A percentile compares a stretch with the other conserved stretches of the same genome.
These are phyloP conservation scores for Globisporangium viniferum DNA, from an alignment of 352 stramenopile genomes.

Conservation along the genomic window DNA sequence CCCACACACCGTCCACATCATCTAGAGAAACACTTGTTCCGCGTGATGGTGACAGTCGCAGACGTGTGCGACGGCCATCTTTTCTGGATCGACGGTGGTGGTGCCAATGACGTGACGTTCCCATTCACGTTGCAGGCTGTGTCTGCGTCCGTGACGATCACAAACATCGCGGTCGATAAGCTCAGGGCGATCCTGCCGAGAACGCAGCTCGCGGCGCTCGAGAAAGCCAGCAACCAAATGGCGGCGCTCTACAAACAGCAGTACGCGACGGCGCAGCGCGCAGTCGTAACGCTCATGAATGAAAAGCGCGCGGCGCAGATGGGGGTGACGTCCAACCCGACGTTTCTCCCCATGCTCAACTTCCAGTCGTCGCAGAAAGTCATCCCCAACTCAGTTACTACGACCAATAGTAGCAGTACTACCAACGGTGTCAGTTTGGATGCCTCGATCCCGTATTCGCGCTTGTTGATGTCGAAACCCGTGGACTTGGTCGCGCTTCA, in stretches of 20 bases:
- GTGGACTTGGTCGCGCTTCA: slow-evolving; percentile 24
- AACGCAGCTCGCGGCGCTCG: slow-evolving; percentile 25
- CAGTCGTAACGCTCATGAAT: slow-evolving; percentile 44
- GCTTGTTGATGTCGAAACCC: slow-evolving; percentile 25
- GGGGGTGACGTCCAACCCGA: slow-evolving; percentile 10
- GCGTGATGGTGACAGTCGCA: slow-evolving; percentile 45
- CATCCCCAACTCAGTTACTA: neutral
- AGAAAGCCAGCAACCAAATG: slow-evolving; percentile 23
- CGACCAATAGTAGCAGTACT: neutral
- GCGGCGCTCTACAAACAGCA: slow-evolving; percentile 31
- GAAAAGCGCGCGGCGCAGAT: slow-evolving; percentile 35
- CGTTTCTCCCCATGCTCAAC: slow-evolving; percentile 28
- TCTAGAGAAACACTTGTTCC: slow-evolving; percentile 16
- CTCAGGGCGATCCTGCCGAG: slow-evolving; percentile 44
- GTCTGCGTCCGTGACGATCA: slow-evolving; percentile 41
- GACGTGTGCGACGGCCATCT: slow-evolving; percentile 49
- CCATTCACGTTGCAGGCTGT: slow-evolving; percentile 49
- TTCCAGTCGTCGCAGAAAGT: slow-evolving; percentile 19
- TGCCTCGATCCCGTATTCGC: slow-evolving; percentile 26
- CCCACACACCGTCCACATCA: neutral
- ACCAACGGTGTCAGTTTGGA: neutral
- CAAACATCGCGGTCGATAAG: slow-evolving; percentile 45
- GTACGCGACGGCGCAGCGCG: slow-evolving; percentile 30
- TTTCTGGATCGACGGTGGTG: slow-evolving; percentile 45
- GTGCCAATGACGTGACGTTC: neutral